Conservation (phyloP, 345 rosid species). For the Murraya paniculata region DNA sequence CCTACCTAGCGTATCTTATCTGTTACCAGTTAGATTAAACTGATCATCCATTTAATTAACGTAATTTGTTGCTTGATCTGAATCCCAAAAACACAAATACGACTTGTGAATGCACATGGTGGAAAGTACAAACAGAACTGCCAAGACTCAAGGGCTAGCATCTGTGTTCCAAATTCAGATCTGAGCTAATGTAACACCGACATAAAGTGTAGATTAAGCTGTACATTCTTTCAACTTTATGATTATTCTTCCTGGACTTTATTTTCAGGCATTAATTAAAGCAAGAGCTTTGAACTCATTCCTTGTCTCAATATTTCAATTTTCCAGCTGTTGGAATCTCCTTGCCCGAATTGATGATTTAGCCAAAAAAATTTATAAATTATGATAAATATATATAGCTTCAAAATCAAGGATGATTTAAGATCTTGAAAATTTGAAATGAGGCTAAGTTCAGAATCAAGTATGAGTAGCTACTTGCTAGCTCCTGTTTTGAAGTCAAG, state of each 20-base stretch:
- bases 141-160: conserved; percentile 9
- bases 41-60: not conserved
- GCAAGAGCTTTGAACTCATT: conserved; percentile 9
- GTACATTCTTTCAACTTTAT: conserved; percentile 9
- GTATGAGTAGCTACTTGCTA: not conserved
- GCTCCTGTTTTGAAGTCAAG: conserved; percentile 11
- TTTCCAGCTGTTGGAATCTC: conserved; percentile 17
- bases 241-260: not conserved
- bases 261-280: not conserved
- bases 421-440: too few relatives aligned
- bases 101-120: not conserved
- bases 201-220: not conserved
- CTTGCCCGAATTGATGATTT: not conserved
- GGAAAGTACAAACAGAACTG: not conserved
- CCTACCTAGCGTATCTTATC: not conserved
- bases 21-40: not conserved
- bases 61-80: not conserved
- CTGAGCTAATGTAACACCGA: not conserved
- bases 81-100: not conserved
- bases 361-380: not conserved
- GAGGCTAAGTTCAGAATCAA: not conserved
- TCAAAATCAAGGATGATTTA: not conserved
- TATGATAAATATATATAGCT: not conserved
- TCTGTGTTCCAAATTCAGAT: not conserved
- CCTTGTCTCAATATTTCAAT: not conserved